Evolutionary conservation across 768 basidiomycete genomes (phyloP), one percentile per base, ranked within the genome.

Genomic region (Saitozyma sp.): DNA sequence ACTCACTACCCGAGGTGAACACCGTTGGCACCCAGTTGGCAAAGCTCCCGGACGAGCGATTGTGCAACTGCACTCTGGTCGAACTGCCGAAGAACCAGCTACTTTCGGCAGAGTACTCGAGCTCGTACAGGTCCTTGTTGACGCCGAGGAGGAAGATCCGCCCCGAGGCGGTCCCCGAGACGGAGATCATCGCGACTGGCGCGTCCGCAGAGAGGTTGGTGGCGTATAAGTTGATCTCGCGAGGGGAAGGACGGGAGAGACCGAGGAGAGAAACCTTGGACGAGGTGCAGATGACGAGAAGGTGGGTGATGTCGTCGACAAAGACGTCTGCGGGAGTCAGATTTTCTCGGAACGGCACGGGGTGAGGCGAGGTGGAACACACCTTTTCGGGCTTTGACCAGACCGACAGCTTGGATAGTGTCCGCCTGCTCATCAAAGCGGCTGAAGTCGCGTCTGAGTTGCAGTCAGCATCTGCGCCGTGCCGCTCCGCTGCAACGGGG

Each of bases 391-490:
- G 94, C 91, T 77, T 84, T 87, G 58, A 97, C 90, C 64, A 97
- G 84, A 10, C 89, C 88, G 50, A 98, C 94, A 72, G 89, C 84
- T 49, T 89, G 87, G 66, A 99, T 96, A 53, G 90, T 86, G 69
- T 96, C 90, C 14, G 88, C 85, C 74, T 95, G 90, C 76, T 95
- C 92, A 41, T 89, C 87, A 75, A 90, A 95, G n/a, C 91, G 91
- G 67, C 85, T 88, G 67, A 96, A 88, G 77, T 93, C 91, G 78
- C 90, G 88, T n/a, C 92, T 89, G 67, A 42, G 8, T 9, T 0
- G 13, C 6, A 8, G 48, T 54, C 9, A 56, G 54, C 61, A 2
- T 14, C 29, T 54, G 9, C 16, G 29, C 41, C 50, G 3, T 29
- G 13, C 38, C 20, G 51, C 37, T 8, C 2, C 6, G 39, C n/a